A percentile compares a stretch with the other conserved stretches of the same genome.
Evolutionary conservation across 2,329 filamentous ascomycete species (phyloP).

Genomic region (Scedosporium dehoogii): DNA sequence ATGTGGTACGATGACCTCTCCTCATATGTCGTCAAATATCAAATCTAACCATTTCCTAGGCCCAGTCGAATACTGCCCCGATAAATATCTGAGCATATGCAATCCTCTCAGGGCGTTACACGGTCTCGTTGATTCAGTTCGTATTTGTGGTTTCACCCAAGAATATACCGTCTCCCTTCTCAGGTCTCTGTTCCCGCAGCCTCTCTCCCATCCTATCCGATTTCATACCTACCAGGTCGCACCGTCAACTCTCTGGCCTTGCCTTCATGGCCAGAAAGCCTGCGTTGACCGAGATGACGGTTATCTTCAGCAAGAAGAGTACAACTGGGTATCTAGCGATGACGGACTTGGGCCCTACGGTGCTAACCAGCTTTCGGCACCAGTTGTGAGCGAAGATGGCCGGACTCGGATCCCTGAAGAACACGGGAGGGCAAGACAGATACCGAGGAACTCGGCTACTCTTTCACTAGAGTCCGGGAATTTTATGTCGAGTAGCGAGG

Average conservation of each 20-base stretch:
- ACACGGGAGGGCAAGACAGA: background rate
- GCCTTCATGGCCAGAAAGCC: constrained; percentile 17
- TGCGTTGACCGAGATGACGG: constrained; percentile 17
- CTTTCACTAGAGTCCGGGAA: no score
- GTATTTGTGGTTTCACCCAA: constrained; percentile 27
- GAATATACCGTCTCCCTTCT: constrained; percentile 19
- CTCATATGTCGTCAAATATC: background rate
- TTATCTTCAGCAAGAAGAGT: constrained; percentile 2
- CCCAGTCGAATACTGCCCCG: constrained; percentile 19
- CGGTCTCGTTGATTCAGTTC: constrained; percentile 19
- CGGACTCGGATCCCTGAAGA: background rate
- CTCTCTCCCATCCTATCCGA: background rate
- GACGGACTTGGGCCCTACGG: background rate
- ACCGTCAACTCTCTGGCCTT: constrained; percentile 22
- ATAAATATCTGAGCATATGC: constrained; percentile 20
- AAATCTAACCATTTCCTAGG: background rate
- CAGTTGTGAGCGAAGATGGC: background rate
- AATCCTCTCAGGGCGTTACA: constrained; percentile 19
- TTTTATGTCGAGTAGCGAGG: no score
- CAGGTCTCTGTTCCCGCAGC: constrained; percentile 16
- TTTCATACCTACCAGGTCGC: constrained; percentile 17
- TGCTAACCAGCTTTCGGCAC: background rate
- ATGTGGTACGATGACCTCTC: background rate
- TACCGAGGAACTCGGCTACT: background rate
- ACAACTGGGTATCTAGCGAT: background rate